Base-by-base conservation (phyloP, 768 basidiomycete genomes). In the Phylloporus rhodoxanthus region DNA sequence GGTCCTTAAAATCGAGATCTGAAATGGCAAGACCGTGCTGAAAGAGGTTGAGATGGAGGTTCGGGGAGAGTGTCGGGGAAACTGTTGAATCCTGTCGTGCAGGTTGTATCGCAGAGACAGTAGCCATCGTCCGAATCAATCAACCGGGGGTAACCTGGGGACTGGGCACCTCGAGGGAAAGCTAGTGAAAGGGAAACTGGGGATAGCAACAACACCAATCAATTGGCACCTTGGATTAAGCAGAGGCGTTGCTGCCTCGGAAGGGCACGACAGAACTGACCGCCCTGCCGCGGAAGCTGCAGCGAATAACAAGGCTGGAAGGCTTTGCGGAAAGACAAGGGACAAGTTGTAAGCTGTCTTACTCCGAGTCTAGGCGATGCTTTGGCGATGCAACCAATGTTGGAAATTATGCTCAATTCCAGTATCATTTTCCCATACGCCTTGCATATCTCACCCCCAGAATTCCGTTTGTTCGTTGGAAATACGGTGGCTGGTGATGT, bases 1-100 rank as follows among this genome's bases (percentile, higher is more conserved):
- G 78, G 70, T 84, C 84, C 58, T 75, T 73, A 64, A 80, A 76
- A 66, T 82, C 80, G 54, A 80, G 72, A 50, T 84, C 83, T 49
- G 77, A 70, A 64, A 82, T 74, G 34, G 71, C 61, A 51, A 84
- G 72, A 36, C 74, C 68, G 58, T 73, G 74, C 44, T 81, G 70
- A 67, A 81, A 82, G 53, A 76, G 64, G 48, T 63, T 66, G 51
- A 73, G 60, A 57, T 64, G 68, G 37, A 69, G 52, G 57, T 66
- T 64, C 41, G 69, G 53, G 20, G 72, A 52, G 52, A 68, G 51
- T 32, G 53, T 56, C n/a, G 64, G 54, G 19, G 66, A 29, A 21
- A 61, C 46, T 8, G 71, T 57, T 28, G 67, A 62, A 45, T 76
- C 73, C 50, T 70, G 73, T 56, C 72, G 69, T 50, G 71, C 56